Percentiles rank a stretch among this genome's conserved stretches.
Evolutionary conservation across 2,329 filamentous ascomycete genomes (phyloP).

Genomic region (Fusarium sp.): DNA sequence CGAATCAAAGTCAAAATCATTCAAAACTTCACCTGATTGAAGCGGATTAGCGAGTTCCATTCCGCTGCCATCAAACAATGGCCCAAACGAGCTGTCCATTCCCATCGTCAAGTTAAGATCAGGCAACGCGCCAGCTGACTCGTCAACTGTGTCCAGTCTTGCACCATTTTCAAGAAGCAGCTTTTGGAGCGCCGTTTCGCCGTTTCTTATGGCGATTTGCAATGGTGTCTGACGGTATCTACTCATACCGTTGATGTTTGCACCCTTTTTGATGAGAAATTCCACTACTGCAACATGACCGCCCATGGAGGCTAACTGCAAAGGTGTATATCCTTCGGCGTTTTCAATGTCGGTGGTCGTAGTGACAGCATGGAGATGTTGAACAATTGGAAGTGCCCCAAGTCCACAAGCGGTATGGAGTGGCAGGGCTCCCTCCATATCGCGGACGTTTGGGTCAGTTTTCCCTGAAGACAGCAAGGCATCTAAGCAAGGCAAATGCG

Average conservation of each 20-base stretch:
- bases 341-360: background rate
- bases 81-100: too few relatives aligned
- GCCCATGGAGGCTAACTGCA: background rate
- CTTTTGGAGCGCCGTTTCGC: background rate
- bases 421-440: rapidly evolving
- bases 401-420: rapidly evolving
- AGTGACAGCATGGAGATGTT: background rate
- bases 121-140: too few relatives aligned
- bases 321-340: background rate
- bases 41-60: too few relatives aligned
- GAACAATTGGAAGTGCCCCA: background rate
- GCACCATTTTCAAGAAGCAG: background rate
- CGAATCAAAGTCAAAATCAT: background rate
- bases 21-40: too few relatives aligned
- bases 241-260: background rate
- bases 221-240: background rate
- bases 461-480: background rate
- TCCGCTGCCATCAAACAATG: too few relatives aligned
- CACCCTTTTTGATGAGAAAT: background rate
- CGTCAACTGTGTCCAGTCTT: background rate
- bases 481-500: background rate
- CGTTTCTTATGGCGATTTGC: background rate
- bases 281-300: background rate
- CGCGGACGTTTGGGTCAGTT: background rate
- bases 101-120: too few relatives aligned